phyloP scores from a whole-genome alignment of 129 eudicot genomes.

The Ambrosia trifida region DNA sequence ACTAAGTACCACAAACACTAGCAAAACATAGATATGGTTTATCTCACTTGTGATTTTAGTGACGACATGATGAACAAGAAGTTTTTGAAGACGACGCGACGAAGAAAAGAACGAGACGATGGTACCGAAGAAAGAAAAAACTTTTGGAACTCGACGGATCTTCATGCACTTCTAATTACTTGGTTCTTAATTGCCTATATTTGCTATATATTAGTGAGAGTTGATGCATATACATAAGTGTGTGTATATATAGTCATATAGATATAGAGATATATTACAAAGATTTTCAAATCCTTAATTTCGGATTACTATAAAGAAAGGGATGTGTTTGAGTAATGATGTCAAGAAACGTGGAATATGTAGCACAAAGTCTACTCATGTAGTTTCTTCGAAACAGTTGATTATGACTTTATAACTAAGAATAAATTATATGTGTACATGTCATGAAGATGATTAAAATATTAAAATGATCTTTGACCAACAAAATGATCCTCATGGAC shows the following conservation, averaged over 20 bases:
- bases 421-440: conserved; percentile 14
- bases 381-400: conserved; percentile 26
- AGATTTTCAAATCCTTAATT: not conserved
- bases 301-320: not conserved
- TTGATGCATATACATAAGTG: not conserved
- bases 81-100: conserved; percentile 9
- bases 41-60: conserved; percentile 13
- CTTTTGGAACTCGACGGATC: conserved; percentile 18
- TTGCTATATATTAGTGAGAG: conserved; percentile 19
- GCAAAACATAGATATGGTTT: conserved; percentile 20
- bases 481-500: not conserved
- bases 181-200: conserved; percentile 1
- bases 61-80: conserved; percentile 12
- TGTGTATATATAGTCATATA: not conserved
- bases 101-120: conserved; percentile 19
- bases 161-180: conserved; percentile 27
- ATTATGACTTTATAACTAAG: not conserved
- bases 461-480: conserved; percentile 11
- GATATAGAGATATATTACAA: not conserved
- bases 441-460: conserved; percentile 19
- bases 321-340: conserved; percentile 4
- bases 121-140: conserved; percentile 18
- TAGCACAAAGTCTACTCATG: conserved; percentile 26
- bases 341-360: conserved; percentile 3
- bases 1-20: conserved; percentile 26